Base-by-base conservation (phyloP, 129 eudicot genomes). In the Lonicera japonica region DNA sequence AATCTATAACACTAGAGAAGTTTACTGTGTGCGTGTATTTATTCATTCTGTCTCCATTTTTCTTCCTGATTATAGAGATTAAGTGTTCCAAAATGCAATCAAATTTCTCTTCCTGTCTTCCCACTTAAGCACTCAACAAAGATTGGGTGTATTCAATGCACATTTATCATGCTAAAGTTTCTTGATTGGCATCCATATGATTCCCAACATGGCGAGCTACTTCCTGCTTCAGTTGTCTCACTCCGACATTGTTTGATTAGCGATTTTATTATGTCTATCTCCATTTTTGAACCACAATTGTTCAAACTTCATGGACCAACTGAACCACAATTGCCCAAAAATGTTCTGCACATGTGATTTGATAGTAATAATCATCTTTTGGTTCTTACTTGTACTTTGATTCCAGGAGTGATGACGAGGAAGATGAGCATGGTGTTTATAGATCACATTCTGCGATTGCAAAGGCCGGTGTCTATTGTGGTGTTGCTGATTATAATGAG, bases 391-490 rank as follows among this genome's bases (percentile, higher is more conserved):
- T 25, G 2, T 59, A 41, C 23, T 4, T 25, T 64, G 21, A 56
- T 69, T 29, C 8, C 70, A 82, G 80, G 83, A 82, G 77, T 66
- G 75, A 70, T 73, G 83, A 82, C 7, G 87, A 82, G 50, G 87
- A 77, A 8, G 77, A 77, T 52, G 77, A 75, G 15, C 60, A 64
- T 53, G 72, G 80, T 43, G 36, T 56, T 11, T 61, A 58, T 60
- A 38, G 69, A 65, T 45, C 74, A 14, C 69, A 73, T 46, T 60
- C 77, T 53, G 73, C 64, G 48, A 29, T 60, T 5, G 20, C 58
- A 18, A 65, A 21, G 46, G 21, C 50, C 56, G 65, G 64, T 46
- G 63, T 51, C 54, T 63, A 59, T 51, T 76, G 68, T 25, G 70
- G 55, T 66, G 69, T 54, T 38, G 43, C 40, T 21, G 61, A 36